phyloP scores from a whole-genome alignment of 2,329 filamentous ascomycete species.

The Arthrocladium fulminans region DNA sequence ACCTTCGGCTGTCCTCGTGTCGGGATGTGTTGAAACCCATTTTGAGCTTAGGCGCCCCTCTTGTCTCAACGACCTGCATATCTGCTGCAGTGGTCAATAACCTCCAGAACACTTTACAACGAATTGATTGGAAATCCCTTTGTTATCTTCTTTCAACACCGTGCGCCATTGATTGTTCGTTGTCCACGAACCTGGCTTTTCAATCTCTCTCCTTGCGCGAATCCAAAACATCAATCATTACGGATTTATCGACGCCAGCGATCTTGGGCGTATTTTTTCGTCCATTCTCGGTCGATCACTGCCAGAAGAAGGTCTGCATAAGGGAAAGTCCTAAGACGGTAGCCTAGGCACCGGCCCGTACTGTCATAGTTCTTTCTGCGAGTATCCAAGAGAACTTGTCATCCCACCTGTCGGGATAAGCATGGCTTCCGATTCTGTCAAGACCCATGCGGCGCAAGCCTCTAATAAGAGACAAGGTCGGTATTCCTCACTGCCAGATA shows the following conservation, averaged over 20 bases:
- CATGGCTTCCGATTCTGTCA: slow-evolving; percentile 7
- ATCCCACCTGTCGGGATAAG: background rate
- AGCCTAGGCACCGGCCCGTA: background rate
- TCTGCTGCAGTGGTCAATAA: background rate
- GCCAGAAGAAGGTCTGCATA: background rate
- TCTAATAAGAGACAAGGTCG: slow-evolving; percentile 8
- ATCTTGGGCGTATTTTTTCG: background rate
- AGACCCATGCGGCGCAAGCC: slow-evolving; percentile 1
- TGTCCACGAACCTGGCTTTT: background rate
- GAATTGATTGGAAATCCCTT: background rate
- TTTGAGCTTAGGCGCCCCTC: background rate
- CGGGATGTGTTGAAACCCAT: background rate
- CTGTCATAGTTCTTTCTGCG: background rate
- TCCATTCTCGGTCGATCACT: background rate
- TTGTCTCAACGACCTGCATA: background rate
- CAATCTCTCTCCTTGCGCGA: background rate
- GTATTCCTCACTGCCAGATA: slow-evolving; percentile 5
- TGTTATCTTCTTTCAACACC: background rate
- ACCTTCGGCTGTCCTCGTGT: background rate
- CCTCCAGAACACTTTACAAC: background rate
- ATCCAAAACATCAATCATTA: background rate
- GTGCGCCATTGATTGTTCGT: background rate
- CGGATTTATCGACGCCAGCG: background rate
- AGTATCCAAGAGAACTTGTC: background rate
- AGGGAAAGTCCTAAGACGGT: background rate